phyloP scores from a whole-genome alignment of 345 rosid genomes.

The Bruguiera sexangula region DNA sequence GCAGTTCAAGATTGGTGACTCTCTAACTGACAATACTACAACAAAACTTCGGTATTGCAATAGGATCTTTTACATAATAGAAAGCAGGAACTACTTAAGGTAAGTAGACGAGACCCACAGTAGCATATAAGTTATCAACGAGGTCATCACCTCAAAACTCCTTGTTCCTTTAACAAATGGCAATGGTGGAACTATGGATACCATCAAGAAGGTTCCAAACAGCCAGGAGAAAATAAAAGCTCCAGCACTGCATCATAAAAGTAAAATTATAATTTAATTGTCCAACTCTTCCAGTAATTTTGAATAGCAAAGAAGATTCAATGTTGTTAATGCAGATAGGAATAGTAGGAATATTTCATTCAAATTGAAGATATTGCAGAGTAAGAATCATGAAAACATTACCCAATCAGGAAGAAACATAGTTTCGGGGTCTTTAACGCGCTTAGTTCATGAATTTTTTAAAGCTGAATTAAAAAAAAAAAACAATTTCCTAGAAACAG shows the following conservation, averaged over 20 bases:
- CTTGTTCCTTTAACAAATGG: slow-evolving; percentile 60
- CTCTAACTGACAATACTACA: background rate
- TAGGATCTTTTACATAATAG: background rate
- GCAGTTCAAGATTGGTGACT: slow-evolving; percentile 3
- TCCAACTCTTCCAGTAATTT: slow-evolving; percentile 4
- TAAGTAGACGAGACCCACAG: slow-evolving; percentile 86
- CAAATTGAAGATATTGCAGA: background rate
- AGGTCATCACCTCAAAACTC: slow-evolving; percentile 79
- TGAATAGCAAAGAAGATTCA: slow-evolving; percentile 5
- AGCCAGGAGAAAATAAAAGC: slow-evolving; percentile 82
- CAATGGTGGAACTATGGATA: slow-evolving; percentile 76
- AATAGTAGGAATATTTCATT: background rate
- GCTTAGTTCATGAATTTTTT: background rate
- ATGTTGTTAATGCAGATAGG: background rate
- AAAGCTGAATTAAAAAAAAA: background rate
- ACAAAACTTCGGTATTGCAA: slow-evolving; percentile 13
- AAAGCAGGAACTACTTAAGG: slow-evolving; percentile 44
- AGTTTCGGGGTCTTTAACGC: background rate
- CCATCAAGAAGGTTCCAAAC: slow-evolving; percentile 94
- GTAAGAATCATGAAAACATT: background rate
- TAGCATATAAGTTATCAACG: slow-evolving; percentile 68
- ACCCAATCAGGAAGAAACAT: background rate
- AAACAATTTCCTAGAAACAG: background rate
- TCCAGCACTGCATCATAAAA: slow-evolving; percentile 57
- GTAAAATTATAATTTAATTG: slow-evolving; percentile 15